These are phyloP conservation scores for Suillus clintonianus DNA, from an alignment of 768 basidiomycete genomes.

Conservation along the genomic window DNA sequence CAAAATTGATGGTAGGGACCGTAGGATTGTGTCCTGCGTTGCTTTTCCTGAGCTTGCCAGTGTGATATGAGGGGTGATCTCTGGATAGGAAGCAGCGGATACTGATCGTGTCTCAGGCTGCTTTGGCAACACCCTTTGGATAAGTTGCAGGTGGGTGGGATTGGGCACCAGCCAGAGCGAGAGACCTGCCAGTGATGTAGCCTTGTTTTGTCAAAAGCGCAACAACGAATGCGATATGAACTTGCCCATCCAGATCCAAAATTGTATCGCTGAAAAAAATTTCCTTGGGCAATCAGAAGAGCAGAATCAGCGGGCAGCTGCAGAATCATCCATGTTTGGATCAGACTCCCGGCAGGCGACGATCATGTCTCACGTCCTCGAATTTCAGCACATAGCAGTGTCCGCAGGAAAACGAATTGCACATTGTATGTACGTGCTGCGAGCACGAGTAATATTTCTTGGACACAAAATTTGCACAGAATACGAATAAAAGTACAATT, in stretches of 20 bases:
- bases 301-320: background rate
- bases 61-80: constrained; percentile 72
- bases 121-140: constrained; percentile 51
- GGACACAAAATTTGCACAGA: background rate
- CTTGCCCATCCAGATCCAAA: background rate
- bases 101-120: constrained; percentile 8
- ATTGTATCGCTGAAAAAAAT: background rate
- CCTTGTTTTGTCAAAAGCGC: constrained; percentile 23
- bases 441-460: background rate
- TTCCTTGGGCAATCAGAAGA: background rate
- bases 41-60: constrained; percentile 36
- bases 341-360: background rate
- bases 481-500: background rate
- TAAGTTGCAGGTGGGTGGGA: constrained; percentile 39
- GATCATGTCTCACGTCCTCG: background rate
- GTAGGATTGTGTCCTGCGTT: constrained; percentile 30
- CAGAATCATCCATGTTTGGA: background rate
- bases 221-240: background rate
- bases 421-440: background rate
- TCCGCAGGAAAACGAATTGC: background rate
- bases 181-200: constrained; percentile 48
- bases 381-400: constrained; percentile 1
- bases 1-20: constrained; percentile 39
- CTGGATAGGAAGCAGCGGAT: constrained; percentile 52
- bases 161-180: constrained; percentile 74